Evolutionary conservation across 176 grass and related monocot species (phyloP), one percentile per base, ranked within the genome.

Genomic region (Elymus sibiricus): DNA sequence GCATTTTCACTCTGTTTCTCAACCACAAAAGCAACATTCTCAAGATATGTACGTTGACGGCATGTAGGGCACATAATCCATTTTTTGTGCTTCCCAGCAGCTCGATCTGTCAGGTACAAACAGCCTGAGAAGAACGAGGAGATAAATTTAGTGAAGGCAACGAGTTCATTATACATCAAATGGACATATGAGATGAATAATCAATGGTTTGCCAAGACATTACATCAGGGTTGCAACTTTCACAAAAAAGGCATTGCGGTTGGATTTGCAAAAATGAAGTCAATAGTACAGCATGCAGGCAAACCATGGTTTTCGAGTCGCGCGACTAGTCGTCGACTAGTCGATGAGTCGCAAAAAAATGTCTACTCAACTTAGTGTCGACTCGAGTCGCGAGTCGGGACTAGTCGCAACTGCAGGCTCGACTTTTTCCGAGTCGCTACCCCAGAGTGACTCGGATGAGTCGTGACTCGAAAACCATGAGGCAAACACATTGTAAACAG

Each of bases 61-160:
- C 96, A 98, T 82, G 93, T 92, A 69, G 96, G 96, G 84, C 93
- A 98, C 90, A 93, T 92, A 84, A 98, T 92, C 93, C 96, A 98
- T 85, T 91, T 95, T 86, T 86, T 83, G 38, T 60, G 86, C 82
- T 76, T 94, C 76, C 83, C 87, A 25, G 84, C 77, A 83, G 91
- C 81, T 91, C 81, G 68, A 87, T 98, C 96, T 69, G 91, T 93
- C 93, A 95, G 90, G 64, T 83, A 68, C 77, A 98, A 92, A 94
- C 96, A 95, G 64, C 96, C 91, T 98, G 88, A 68, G 55, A 84
- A 59, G 56, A 84, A 26, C 16, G 29, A 81, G 39, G 43, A 84
- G 58, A 83, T 35, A 65, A 71, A 83, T 67, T 72, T 19, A 86
- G 68, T 80, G 39, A 82, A 70, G 6, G 13, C 47, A 42, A 79